phyloP scores from a whole-genome alignment of 2,329 filamentous ascomycete genomes.

The Microcyclosporella mali region DNA sequence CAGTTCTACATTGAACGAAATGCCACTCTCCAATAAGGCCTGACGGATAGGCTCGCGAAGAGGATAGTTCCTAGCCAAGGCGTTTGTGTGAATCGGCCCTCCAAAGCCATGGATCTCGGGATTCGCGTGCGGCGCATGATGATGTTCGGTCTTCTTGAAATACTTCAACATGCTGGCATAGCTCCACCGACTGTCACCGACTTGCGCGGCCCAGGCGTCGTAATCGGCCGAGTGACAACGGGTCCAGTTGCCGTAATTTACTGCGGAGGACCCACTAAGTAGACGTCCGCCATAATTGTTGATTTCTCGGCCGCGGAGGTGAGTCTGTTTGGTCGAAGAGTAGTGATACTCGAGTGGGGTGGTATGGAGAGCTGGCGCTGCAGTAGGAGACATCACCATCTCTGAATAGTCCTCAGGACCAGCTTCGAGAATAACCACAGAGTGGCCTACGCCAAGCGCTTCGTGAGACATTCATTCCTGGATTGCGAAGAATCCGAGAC shows the following conservation, averaged over 20 bases:
- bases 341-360: no score
- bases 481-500: no score
- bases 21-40: conserved; percentile 1
- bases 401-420: no score
- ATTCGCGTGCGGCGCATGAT: background rate
- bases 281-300: conserved; percentile 3
- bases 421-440: no score
- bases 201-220: conserved; percentile 30
- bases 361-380: no score
- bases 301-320: background rate
- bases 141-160: conserved; percentile 11
- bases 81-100: conserved; percentile 2
- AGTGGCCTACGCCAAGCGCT: no score
- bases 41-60: conserved; percentile 2
- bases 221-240: conserved; percentile 16
- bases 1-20: conserved; percentile 1
- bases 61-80: conserved; percentile 3
- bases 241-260: conserved; percentile 9
- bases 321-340: no score
- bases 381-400: no score
- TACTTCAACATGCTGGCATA: conserved; percentile 23
- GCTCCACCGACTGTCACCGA: conserved; percentile 26
- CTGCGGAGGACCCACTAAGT: conserved; percentile 3
- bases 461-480: no score
- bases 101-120: conserved; percentile 5